phyloP scores from a whole-genome alignment of 1,139 yeast genomes.

The Candida smagusa region DNA sequence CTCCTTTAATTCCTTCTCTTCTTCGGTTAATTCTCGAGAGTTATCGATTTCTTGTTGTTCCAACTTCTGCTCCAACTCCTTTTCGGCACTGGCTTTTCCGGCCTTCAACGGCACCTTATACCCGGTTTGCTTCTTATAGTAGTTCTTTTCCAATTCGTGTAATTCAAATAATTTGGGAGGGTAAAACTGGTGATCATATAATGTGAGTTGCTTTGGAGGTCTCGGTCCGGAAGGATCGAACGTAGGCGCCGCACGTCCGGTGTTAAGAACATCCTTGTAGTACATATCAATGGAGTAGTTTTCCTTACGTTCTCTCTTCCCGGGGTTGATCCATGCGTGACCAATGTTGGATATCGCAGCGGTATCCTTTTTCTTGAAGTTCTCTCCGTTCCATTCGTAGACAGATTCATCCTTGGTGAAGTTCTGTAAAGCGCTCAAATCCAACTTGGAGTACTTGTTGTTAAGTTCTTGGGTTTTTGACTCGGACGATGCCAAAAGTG shows the following conservation, averaged over 20 bases:
- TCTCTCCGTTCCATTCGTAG: slow-evolving; percentile 84
- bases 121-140: slow-evolving; percentile 50
- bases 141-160: slow-evolving; percentile 63
- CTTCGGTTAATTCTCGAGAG: slow-evolving; percentile 65
- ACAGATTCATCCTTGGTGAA: slow-evolving; percentile 64
- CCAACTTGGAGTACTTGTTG: slow-evolving; percentile 60
- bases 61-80: slow-evolving; percentile 52
- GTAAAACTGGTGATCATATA: slow-evolving; percentile 73
- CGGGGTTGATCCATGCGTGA: slow-evolving; percentile 68
- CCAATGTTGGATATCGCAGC: slow-evolving; percentile 39
- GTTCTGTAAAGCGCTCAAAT: slow-evolving; percentile 74
- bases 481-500: slow-evolving; percentile 59
- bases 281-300: slow-evolving; percentile 77
- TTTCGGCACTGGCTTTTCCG: slow-evolving; percentile 41
- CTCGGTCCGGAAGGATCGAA: slow-evolving; percentile 46
- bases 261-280: slow-evolving; percentile 71
- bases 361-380: slow-evolving; percentile 64
- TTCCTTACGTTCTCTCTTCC: slow-evolving; percentile 75
- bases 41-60: slow-evolving; percentile 62
- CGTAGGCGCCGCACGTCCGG: slow-evolving; percentile 42
- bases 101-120: slow-evolving; percentile 48
- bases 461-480: slow-evolving; percentile 60
- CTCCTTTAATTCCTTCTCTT: slow-evolving; percentile 57
- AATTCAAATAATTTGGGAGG: slow-evolving; percentile 59
- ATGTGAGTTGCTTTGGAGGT: slow-evolving; percentile 65